These are phyloP conservation scores for Calocera cornea DNA, from an alignment of 768 basidiomycete genomes.

Conservation along the genomic window DNA sequence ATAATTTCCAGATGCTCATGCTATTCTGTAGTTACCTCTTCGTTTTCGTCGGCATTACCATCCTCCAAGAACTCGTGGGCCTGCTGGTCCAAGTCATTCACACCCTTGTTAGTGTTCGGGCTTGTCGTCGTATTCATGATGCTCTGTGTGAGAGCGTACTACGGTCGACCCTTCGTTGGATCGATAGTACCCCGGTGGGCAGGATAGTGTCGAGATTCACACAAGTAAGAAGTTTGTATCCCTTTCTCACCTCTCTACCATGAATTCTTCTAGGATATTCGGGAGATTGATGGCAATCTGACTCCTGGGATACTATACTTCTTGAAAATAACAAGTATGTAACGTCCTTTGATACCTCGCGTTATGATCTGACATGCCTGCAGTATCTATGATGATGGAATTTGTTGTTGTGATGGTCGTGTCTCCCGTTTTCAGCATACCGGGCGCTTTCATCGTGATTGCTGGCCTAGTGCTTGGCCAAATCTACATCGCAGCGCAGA, in stretches of 20 bases:
- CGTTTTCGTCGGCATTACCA: background rate
- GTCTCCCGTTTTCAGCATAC: slow-evolving; percentile 35
- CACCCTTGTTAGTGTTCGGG: background rate
- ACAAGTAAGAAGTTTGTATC: background rate
- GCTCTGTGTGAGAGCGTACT: background rate
- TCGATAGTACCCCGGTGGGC: slow-evolving; percentile 14
- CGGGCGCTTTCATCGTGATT: slow-evolving; percentile 30
- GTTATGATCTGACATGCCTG: no score
- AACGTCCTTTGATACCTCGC: no score
- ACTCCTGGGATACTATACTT: background rate
- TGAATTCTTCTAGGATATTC: no score
- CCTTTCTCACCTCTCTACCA: no score
- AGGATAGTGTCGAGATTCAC: slow-evolving; percentile 14
- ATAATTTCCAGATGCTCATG: background rate
- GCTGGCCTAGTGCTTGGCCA: slow-evolving; percentile 36
- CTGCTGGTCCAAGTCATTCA: background rate
- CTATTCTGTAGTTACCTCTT: background rate
- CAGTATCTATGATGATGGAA: slow-evolving; percentile 35
- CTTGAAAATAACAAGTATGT: no score
- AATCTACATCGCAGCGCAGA: slow-evolving; percentile 42
- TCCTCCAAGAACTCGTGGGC: background rate
- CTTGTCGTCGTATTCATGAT: background rate
- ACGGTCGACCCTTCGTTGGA: slow-evolving; percentile 9
- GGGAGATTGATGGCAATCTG: no score
- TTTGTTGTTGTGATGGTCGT: slow-evolving; percentile 34